These are phyloP conservation scores for Detonula confervacea DNA, from an alignment of 352 stramenopile genomes.

Conservation along the genomic window DNA sequence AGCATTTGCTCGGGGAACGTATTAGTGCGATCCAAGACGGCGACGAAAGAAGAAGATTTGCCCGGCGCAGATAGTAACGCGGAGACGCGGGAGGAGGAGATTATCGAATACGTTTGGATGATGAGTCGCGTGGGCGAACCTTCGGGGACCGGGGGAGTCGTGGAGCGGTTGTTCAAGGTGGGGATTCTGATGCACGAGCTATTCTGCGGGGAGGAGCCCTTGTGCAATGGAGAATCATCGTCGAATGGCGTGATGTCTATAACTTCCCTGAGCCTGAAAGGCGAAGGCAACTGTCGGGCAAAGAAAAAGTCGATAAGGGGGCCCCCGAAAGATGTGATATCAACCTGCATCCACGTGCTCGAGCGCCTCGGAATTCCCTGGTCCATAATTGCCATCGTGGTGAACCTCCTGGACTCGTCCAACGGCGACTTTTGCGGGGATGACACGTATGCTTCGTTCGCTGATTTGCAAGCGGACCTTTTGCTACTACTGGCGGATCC, in stretches of 20 bases:
- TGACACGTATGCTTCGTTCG: conserved; percentile 20
- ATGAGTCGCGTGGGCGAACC: background rate
- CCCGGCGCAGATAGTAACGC: too few species aligned
- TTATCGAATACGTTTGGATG: too few species aligned
- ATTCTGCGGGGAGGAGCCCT: conserved; percentile 1
- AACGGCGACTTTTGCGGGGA: conserved; percentile 19
- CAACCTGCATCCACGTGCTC: background rate
- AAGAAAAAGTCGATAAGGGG: too few species aligned
- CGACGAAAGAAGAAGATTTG: too few species aligned
- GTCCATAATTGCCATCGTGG: conserved; percentile 16
- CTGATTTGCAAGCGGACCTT: conserved; percentile 9
- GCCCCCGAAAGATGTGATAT: background rate
- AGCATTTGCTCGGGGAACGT: conserved; percentile 29
- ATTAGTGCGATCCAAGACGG: conserved; percentile 1
- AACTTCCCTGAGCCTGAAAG: too few species aligned
- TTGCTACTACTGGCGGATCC: conserved; percentile 11
- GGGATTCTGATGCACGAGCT: conserved; percentile 17
- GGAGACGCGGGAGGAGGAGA: too few species aligned
- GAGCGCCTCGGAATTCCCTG: conserved; percentile 11
- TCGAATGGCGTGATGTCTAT: too few species aligned
- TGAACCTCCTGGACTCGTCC: conserved; percentile 17
- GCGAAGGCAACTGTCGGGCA: too few species aligned
- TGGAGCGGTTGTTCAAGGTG: conserved; percentile 5
- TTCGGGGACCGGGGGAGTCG: conserved; percentile 2
- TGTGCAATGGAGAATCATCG: too few species aligned